Evolutionary conservation across 345 rosid species (phyloP).

Genomic region (Isatis tinctoria): DNA sequence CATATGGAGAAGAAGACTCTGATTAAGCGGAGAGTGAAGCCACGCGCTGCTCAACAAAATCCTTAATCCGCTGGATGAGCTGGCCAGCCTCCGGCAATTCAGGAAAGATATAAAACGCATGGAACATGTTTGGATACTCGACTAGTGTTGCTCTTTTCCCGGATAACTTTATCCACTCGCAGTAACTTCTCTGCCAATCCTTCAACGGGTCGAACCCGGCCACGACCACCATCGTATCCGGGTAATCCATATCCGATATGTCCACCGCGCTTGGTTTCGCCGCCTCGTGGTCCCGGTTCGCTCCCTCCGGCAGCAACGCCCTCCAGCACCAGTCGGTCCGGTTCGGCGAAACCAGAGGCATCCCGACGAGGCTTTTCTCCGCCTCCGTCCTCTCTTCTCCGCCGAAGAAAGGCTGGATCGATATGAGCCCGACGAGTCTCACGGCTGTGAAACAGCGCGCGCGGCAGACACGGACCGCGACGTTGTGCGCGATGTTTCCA

Average conservation of each 20-base stretch:
- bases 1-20: background rate
- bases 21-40: conserved; percentile 23
- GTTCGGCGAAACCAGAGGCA: conserved; percentile 38
- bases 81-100: conserved; percentile 51
- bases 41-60: conserved; percentile 41
- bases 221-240: conserved; percentile 46
- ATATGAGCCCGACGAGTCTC: conserved; percentile 44
- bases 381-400: conserved; percentile 74
- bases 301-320: conserved; percentile 52
- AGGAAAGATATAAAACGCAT: conserved; percentile 76
- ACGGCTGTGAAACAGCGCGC: conserved; percentile 11
- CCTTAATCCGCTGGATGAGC: conserved; percentile 46
- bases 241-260: conserved; percentile 45
- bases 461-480: conserved; percentile 42
- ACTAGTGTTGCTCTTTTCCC: conserved; percentile 59
- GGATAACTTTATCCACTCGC: conserved; percentile 56
- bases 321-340: conserved; percentile 62
- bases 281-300: conserved; percentile 50
- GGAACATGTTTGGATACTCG: conserved; percentile 71
- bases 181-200: conserved; percentile 79
- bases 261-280: conserved; percentile 44
- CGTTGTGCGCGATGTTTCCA: conserved; percentile 73
- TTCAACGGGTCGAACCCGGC: conserved; percentile 70
- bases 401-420: conserved; percentile 81
- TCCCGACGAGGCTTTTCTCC: conserved; percentile 38